Evolutionary conservation across 306 rosid species (phyloP).

Genomic region (Pueraria montana): DNA sequence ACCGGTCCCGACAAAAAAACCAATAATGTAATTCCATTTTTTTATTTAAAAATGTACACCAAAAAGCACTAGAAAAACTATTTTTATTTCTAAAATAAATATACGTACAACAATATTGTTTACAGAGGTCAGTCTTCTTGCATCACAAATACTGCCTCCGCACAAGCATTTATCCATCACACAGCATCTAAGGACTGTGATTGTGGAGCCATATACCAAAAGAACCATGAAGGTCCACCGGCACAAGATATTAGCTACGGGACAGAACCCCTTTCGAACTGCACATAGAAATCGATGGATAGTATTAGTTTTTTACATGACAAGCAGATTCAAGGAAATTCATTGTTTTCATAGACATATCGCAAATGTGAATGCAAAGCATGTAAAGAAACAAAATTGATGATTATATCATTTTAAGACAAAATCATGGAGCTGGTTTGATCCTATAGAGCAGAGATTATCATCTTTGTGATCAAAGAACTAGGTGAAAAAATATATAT

Average conservation of each 20-base stretch:
- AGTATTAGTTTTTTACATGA: slow-evolving; percentile 40
- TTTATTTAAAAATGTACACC: background rate
- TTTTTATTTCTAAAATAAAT: slow-evolving; percentile 27
- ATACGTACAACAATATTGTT: slow-evolving; percentile 33
- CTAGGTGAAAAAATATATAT: background rate
- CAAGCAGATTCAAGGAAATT: background rate
- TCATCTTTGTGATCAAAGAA: background rate
- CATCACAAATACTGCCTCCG: background rate
- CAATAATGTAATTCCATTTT: background rate
- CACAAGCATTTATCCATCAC: slow-evolving; percentile 15
- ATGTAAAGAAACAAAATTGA: slow-evolving; percentile 28
- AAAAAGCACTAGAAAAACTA: background rate
- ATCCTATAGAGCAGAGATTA: background rate
- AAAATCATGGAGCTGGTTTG: slow-evolving; percentile 13
- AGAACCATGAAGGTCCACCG: slow-evolving; percentile 18
- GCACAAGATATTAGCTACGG: slow-evolving; percentile 57
- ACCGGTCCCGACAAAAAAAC: background rate
- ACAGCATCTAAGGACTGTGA: background rate
- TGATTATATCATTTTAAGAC: slow-evolving; percentile 22
- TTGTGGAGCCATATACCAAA: slow-evolving; percentile 19
- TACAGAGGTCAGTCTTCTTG: slow-evolving; percentile 27
- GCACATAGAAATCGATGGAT: slow-evolving; percentile 48
- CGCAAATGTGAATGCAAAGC: slow-evolving; percentile 12
- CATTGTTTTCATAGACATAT: background rate
- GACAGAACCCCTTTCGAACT: slow-evolving; percentile 96